Conservation (phyloP, 1,139 yeast species). For the Blastobotrys serpentis region DNA sequence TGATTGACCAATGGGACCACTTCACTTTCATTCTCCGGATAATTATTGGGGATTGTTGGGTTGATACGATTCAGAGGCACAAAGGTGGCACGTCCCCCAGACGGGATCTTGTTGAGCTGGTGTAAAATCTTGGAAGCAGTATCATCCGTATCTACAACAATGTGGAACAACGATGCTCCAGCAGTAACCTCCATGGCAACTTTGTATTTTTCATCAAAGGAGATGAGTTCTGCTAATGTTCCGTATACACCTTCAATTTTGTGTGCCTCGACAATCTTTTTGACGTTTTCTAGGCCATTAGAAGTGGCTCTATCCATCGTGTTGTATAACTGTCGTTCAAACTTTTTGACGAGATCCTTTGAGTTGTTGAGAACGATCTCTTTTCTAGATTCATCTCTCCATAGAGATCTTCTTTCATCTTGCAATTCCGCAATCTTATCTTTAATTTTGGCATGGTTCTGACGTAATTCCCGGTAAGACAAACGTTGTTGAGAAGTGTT, state of each 20-base stretch:
- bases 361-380: constrained; percentile 13
- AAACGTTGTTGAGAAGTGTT: constrained; percentile 38
- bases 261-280: constrained; percentile 52
- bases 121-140: constrained; percentile 81
- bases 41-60: constrained; percentile 41
- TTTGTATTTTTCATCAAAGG: constrained; percentile 78
- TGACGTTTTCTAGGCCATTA: constrained; percentile 67
- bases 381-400: constrained; percentile 68
- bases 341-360: constrained; percentile 44
- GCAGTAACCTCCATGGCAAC: constrained; percentile 87
- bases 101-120: constrained; percentile 60
- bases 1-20: constrained; percentile 73
- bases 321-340: constrained; percentile 61
- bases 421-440: constrained; percentile 40
- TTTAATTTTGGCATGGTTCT: constrained; percentile 21
- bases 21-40: constrained; percentile 56
- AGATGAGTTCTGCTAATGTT: constrained; percentile 77
- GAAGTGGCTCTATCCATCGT: constrained; percentile 58
- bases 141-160: constrained; percentile 84
- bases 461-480: constrained; percentile 30
- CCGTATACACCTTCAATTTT: constrained; percentile 72
- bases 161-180: constrained; percentile 80
- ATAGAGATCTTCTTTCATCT: constrained; percentile 67
- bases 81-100: constrained; percentile 83
- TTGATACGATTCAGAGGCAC: constrained; percentile 80